Base-by-base conservation (phyloP, 2,329 filamentous ascomycete species). In the Colletotrichum kahawae region DNA sequence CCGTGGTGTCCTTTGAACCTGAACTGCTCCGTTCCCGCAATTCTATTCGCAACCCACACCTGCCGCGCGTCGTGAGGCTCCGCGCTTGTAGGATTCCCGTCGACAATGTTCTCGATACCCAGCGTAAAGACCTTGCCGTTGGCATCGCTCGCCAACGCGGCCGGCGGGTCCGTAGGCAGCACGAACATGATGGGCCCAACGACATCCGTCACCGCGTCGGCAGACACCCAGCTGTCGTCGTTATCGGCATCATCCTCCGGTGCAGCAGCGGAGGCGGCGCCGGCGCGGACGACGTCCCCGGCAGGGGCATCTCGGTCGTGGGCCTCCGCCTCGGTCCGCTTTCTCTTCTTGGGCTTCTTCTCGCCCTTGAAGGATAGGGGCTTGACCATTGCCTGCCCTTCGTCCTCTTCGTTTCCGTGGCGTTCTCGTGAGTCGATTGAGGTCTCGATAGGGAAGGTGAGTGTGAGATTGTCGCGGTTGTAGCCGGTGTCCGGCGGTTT, bases 31-130 rank as follows among this genome's bases (percentile, higher is more conserved):
- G 94, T 96, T 5, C 96, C 96, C 1, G 93, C 91, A 14, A 98
- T 93, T 78, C 90, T 91, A 79, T 94, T 98, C 75, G 95, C 95
- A 78, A 98, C 92, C 95, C 96, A 99, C 18, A 99, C 97, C 86
- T 98, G 96, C 76, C 96, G 90, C 75, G 98, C 96, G 83, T 98
- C 96, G 84, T 98, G 96, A 65, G 97, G 97, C 85, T 99, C 97
- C 10, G 96, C 95, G 7, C 92, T 98, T n/a, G 89, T 84, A 4
- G 95, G 91, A 82, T 98, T 94, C 31, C 89, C 92, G 72, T 98
- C 96, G 75, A 98, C 90, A 43, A 98, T 93, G 82, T 98, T 98
- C 87, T 98, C 95, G 65, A 99, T 87, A 16, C 89, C 87, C 79
- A 94, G 92, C 7, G 94, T 90, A 84, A 98, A 99, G 18, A 98